Evolutionary conservation across 2,329 filamentous ascomycete genomes (phyloP).

Genomic region (Ramularia endophylla): DNA sequence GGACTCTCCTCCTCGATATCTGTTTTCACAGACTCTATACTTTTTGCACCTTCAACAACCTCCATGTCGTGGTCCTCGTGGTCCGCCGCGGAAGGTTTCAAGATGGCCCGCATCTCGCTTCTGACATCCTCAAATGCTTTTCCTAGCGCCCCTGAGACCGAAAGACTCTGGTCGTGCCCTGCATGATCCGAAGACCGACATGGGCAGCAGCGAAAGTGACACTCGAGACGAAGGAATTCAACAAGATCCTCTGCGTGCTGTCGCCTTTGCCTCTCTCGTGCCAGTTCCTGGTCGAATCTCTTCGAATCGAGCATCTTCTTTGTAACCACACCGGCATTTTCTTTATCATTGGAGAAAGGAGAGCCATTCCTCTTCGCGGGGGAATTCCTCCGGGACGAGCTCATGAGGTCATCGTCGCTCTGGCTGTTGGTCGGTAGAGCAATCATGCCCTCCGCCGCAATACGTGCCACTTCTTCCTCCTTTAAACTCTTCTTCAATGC

Average conservation of each 20-base stretch:
- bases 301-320: constrained; percentile 43
- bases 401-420: constrained; percentile 57
- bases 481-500: constrained; percentile 65
- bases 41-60: constrained; percentile 2
- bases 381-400: constrained; percentile 35
- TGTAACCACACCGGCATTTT: constrained; percentile 35
- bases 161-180: constrained; percentile 27
- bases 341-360: constrained; percentile 44
- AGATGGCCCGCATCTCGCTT: constrained; percentile 33
- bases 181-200: constrained; percentile 42
- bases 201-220: constrained; percentile 60
- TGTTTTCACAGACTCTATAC: no score
- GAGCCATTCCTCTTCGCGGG: constrained; percentile 40
- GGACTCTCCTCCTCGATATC: constrained; percentile 3
- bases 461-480: constrained; percentile 66
- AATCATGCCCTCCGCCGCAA: constrained; percentile 65
- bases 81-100: constrained; percentile 58
- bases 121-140: constrained; percentile 18
- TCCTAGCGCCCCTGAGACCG: constrained; percentile 11
- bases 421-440: constrained; percentile 52
- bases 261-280: constrained; percentile 52
- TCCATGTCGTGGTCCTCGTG: constrained; percentile 43
- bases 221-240: constrained; percentile 71
- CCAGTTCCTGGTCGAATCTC: constrained; percentile 47
- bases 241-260: constrained; percentile 66